Percentiles rank a stretch among this genome's conserved stretches.
phyloP scores from a whole-genome alignment of 306 rosid species.

The Lathyrus aphaca region DNA sequence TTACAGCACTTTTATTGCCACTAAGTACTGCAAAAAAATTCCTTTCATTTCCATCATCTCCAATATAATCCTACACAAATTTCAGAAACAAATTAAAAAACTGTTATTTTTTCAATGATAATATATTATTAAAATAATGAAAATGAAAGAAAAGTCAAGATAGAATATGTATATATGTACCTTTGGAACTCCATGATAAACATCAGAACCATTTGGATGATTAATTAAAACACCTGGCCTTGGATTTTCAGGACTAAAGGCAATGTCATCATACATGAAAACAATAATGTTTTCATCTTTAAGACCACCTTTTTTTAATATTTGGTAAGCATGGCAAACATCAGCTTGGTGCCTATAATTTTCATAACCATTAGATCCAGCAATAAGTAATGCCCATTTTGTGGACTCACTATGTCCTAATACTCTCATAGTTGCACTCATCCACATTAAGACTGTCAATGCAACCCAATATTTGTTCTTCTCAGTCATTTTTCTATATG shows the following conservation, averaged over 20 bases:
- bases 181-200: constrained; percentile 45
- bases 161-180: not conserved
- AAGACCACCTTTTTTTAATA: constrained; percentile 37
- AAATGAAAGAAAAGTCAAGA: not conserved
- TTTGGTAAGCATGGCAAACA: constrained; percentile 46
- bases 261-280: constrained; percentile 47
- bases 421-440: not conserved
- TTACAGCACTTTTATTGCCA: constrained; percentile 55
- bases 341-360: constrained; percentile 54
- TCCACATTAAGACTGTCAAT: not conserved
- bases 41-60: not conserved
- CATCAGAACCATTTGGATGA: constrained; percentile 39
- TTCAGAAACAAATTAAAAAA: not conserved
- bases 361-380: constrained; percentile 20
- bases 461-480: not conserved
- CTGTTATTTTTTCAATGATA: too few relatives aligned
- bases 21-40: constrained; percentile 62
- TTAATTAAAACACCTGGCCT: constrained; percentile 35
- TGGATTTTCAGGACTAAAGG: constrained; percentile 8
- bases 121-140: too few relatives aligned
- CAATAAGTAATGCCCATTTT: constrained; percentile 38
- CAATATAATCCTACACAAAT: constrained; percentile 52
- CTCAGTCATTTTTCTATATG: not conserved
- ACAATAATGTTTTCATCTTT: constrained; percentile 43
- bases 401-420: not conserved